Percentiles rank a stretch among this genome's conserved stretches.
These are phyloP conservation scores for Scutellaria galericulata DNA, from an alignment of 257 asterid genomes.

Conservation along the genomic window DNA sequence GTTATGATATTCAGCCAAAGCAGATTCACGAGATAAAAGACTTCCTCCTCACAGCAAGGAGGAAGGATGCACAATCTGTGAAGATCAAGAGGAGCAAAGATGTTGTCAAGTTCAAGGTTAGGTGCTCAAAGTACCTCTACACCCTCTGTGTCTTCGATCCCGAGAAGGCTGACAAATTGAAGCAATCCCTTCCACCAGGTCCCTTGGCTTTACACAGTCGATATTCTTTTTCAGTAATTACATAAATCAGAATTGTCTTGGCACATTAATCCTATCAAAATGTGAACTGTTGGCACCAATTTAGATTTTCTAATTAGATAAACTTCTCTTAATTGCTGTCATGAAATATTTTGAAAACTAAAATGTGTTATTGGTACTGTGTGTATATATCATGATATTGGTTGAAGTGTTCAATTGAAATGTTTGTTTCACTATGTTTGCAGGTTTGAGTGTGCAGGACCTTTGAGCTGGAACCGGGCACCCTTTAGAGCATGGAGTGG, in stretches of 20 bases:
- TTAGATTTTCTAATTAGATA: neutral
- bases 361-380: neutral
- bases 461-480: slow-evolving; percentile 31
- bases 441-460: slow-evolving; percentile 52
- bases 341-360: no score
- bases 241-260: no score
- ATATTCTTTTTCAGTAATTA: neutral
- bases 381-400: neutral
- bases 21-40: slow-evolving; percentile 57
- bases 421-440: slow-evolving; percentile 11
- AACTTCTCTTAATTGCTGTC: no score
- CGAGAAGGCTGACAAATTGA: slow-evolving; percentile 57
- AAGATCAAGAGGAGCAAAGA: slow-evolving; percentile 56
- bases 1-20: slow-evolving; percentile 44
- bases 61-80: slow-evolving; percentile 56
- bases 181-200: slow-evolving; percentile 61
- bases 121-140: slow-evolving; percentile 55
- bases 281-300: neutral
- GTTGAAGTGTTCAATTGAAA: neutral
- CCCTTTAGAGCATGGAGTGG: neutral
- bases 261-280: no score
- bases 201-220: neutral
- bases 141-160: slow-evolving; percentile 52
- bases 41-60: slow-evolving; percentile 52
- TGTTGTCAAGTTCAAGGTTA: slow-evolving; percentile 52